These are phyloP conservation scores for Oenanthe javanica DNA, from an alignment of 140 eudicot genomes.

Conservation along the genomic window DNA sequence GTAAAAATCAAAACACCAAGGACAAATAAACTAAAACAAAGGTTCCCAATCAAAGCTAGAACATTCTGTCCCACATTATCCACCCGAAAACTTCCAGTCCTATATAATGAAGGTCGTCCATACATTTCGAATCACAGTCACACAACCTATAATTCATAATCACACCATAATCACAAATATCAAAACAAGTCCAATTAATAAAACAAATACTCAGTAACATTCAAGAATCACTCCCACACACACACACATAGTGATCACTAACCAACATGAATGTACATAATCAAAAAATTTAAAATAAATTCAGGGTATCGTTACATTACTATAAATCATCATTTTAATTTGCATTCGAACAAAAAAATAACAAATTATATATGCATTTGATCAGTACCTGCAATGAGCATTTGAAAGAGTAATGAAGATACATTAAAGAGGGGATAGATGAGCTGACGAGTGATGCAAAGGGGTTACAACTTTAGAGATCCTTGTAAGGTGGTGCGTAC, in stretches of 20 bases:
- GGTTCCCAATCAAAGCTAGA: slow-evolving; percentile 54
- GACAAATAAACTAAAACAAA: slow-evolving; percentile 68
- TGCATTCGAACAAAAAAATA: too few species aligned
- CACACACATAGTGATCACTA: neutral
- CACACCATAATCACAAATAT: neutral
- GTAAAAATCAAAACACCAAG: slow-evolving; percentile 74
- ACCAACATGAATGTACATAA: neutral
- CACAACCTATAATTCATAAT: neutral
- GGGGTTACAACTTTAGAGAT: neutral
- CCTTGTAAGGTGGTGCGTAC: neutral
- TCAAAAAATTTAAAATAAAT: too few species aligned
- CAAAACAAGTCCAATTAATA: neutral
- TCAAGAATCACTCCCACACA: too few species aligned
- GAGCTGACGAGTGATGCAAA: neutral
- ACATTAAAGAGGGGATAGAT: neutral
- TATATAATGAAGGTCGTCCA: slow-evolving; percentile 42
- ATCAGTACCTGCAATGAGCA: neutral
- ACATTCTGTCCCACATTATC: slow-evolving; percentile 80
- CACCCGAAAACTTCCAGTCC: slow-evolving; percentile 63
- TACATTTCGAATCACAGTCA: slow-evolving; percentile 31
- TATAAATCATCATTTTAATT: too few species aligned
- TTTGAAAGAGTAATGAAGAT: neutral
- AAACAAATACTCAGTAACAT: neutral
- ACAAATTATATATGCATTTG: too few species aligned
- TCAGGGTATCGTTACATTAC: neutral